These are phyloP conservation scores for Aspergillus proliferans DNA, from an alignment of 2,329 filamentous ascomycete genomes.

Conservation along the genomic window DNA sequence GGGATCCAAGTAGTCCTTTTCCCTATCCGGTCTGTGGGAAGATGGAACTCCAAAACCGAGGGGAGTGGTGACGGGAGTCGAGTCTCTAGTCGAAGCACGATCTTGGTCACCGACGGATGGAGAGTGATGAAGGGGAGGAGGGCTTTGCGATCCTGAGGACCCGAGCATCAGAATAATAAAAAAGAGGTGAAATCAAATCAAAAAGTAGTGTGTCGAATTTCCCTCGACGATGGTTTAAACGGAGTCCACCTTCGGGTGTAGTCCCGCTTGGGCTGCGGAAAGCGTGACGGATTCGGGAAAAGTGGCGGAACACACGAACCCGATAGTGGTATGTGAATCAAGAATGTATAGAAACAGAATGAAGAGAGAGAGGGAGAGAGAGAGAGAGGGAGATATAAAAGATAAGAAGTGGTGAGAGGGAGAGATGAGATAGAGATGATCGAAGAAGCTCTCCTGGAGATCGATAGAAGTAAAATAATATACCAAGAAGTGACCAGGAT, in stretches of 20 bases:
- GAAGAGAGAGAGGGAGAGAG: neutral
- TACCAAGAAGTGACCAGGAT: no score
- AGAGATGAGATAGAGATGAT: conserved; percentile 1
- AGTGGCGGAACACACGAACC: conserved; percentile 19
- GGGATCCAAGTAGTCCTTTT: conserved; percentile 32
- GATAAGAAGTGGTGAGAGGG: neutral
- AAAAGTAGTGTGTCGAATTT: conserved; percentile 7
- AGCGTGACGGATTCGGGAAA: conserved; percentile 24
- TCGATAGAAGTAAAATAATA: neutral
- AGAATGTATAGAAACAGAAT: neutral
- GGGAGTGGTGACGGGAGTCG: conserved; percentile 44
- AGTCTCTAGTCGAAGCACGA: conserved; percentile 47
- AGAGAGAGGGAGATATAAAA: neutral
- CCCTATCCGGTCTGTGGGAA: conserved; percentile 37
- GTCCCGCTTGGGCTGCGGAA: conserved; percentile 29
- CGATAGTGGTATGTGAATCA: neutral
- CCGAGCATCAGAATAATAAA: conserved; percentile 45
- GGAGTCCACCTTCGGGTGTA: conserved; percentile 31
- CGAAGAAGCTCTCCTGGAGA: neutral
- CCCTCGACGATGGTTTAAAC: conserved; percentile 26
- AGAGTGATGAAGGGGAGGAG: conserved; percentile 48
- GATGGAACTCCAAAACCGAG: conserved; percentile 40
- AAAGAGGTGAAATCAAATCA: conserved; percentile 1
- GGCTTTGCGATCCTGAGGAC: conserved; percentile 39
- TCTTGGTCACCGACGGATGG: conserved; percentile 42